Base-by-base conservation (phyloP, 768 basidiomycete species). In the Botryobasidium botryosum region DNA sequence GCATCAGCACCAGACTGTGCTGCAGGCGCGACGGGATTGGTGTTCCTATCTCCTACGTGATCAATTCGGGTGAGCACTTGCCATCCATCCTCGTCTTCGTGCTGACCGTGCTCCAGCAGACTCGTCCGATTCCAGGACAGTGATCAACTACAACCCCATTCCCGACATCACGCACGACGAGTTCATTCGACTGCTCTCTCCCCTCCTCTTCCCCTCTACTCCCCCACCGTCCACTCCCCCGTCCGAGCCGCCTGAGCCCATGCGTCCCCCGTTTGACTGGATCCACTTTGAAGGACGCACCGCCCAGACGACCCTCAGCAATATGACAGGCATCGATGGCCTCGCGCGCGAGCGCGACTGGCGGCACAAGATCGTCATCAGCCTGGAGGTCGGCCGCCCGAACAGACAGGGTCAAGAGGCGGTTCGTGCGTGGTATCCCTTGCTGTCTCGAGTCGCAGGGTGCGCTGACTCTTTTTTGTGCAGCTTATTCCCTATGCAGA, bases 111-210 rank as follows among this genome's bases (percentile, higher is more conserved):
- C 24, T 42, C 21, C 23, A 27, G 20, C 13, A 26, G 28, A 7
- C 29, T 31, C 43, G 20, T 21, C 27, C 46, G 35, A 17, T 18
- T 61, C 69, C 6, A 71, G 74, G 32, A 77, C 81, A 10, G 75
- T 85, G 41, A 74, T 86, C 52, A 84, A 88, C 59, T 82, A 88
- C 61, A 87, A 87, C 52, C 83, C 85, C 2, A 67, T 88, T 6
- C 85, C 82, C 0, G 85, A 87, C 50, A 73, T 86, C 50, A 79
- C 81, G 0, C 84, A 87, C 51, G 84, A 86, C 50, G 84, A 88
- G 54, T 86, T 87, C 53, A 75, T 88, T 32, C 70, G 77, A 3
- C 62, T 82, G 37, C 65, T 86, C 1, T 82, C 83, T 0, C 84
- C 84, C n/a, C 58, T 86, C 20, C 71, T 87, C 54, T 57, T 45